A percentile compares a stretch with the other conserved stretches of the same genome.
phyloP scores from a whole-genome alignment of 805 yeast genomes.

The Lachancea sp. region DNA sequence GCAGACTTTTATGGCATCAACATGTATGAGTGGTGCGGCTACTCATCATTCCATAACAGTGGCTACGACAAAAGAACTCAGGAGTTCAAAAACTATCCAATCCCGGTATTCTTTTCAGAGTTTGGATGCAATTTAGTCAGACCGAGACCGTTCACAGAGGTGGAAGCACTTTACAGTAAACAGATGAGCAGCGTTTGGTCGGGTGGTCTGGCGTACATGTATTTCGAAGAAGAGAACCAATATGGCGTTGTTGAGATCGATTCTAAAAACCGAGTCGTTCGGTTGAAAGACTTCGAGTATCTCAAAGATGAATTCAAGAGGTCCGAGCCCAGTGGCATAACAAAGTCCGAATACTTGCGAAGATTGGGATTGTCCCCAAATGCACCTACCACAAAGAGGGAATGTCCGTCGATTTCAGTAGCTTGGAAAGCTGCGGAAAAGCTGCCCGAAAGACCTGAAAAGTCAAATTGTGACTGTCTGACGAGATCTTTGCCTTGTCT shows the following conservation, averaged over 20 bases:
- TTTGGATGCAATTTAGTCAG: slow-evolving; percentile 66
- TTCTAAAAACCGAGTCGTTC: slow-evolving; percentile 39
- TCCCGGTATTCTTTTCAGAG: slow-evolving; percentile 75
- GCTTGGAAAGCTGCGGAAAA: slow-evolving; percentile 56
- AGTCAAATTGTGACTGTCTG: slow-evolving; percentile 55
- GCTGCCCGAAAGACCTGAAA: slow-evolving; percentile 67
- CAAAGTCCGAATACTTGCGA: slow-evolving; percentile 25
- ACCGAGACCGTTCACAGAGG: slow-evolving; percentile 70
- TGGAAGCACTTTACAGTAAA: slow-evolving; percentile 53
- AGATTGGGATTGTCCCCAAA: slow-evolving; percentile 16
- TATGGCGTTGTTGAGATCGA: slow-evolving; percentile 61
- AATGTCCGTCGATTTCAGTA: slow-evolving; percentile 45
- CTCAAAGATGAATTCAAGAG: slow-evolving; percentile 46
- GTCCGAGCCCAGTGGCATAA: slow-evolving; percentile 42
- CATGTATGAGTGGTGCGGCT: slow-evolving; percentile 87
- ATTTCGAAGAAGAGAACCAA: slow-evolving; percentile 66
- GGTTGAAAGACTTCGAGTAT: slow-evolving; percentile 54
- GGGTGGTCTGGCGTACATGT: slow-evolving; percentile 82
- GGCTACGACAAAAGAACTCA: slow-evolving; percentile 62
- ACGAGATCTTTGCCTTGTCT: slow-evolving; percentile 50
- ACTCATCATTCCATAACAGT: slow-evolving; percentile 51
- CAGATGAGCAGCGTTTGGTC: slow-evolving; percentile 79
- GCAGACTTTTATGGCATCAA: slow-evolving; percentile 80
- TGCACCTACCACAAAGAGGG: slow-evolving; percentile 28
- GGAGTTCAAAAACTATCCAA: slow-evolving; percentile 55